These are phyloP conservation scores for Tylopilus sp. DNA, from an alignment of 768 basidiomycete species.

Conservation along the genomic window DNA sequence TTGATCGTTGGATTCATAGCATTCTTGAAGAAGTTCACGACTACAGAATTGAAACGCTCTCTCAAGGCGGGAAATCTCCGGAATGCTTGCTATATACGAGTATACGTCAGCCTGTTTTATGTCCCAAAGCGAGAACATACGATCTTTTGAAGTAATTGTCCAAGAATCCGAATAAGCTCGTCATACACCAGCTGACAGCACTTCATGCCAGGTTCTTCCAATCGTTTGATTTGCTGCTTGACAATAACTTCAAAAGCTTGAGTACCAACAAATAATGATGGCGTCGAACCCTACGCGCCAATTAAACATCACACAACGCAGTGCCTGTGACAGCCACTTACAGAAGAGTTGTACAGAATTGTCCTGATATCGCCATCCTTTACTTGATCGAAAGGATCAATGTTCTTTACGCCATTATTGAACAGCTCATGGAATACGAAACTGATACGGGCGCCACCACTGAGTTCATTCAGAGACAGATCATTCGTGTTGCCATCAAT, in stretches of 20 bases:
- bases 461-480: conserved; percentile 89
- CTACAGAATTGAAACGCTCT: conserved; percentile 93
- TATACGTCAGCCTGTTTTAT: background rate
- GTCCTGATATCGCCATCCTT: conserved; percentile 98
- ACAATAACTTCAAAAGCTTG: conserved; percentile 98
- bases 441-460: conserved; percentile 97
- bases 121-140: conserved; percentile 43
- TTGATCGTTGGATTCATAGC: conserved; percentile 94
- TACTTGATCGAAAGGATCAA: conserved; percentile 98
- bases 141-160: conserved; percentile 86
- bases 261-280: conserved; percentile 94
- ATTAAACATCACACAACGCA: background rate
- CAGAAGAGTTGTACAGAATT: conserved; percentile 96
- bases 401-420: conserved; percentile 92
- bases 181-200: conserved; percentile 97
- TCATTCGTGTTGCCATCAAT: conserved; percentile 99
- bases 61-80: conserved; percentile 94
- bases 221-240: conserved; percentile 96
- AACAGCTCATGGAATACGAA: conserved; percentile 99
- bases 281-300: conserved; percentile 77
- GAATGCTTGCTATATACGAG: conserved; percentile 75
- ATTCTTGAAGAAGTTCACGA: conserved; percentile 95
- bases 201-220: conserved; percentile 91
- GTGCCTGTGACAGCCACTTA: conserved; percentile 38
- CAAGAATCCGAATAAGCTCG: conserved; percentile 93